Evolutionary conservation across 164 flowering plant species (phyloP).

Genomic region (Taxillus chinensis): DNA sequence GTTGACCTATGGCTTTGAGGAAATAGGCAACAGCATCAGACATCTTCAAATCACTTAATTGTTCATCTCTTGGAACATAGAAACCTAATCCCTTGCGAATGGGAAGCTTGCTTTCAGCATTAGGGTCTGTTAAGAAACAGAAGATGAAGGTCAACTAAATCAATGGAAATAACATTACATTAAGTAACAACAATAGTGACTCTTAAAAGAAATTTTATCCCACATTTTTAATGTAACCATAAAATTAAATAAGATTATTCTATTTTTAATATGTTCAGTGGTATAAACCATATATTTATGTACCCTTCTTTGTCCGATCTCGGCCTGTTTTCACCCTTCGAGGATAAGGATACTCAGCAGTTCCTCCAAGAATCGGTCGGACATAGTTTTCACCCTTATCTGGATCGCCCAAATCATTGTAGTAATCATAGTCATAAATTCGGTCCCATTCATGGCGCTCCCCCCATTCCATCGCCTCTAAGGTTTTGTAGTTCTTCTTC

Average conservation of each 20-base stretch:
- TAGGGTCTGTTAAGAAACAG: background rate
- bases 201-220: background rate
- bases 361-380: conserved; percentile 4
- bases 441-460: conserved; percentile 1
- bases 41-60: background rate
- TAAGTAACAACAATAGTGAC: too few relatives aligned
- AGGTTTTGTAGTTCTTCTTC: conserved; percentile 3
- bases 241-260: background rate
- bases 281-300: background rate
- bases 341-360: background rate
- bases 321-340: conserved; percentile 2
- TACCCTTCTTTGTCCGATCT: conserved; percentile 2
- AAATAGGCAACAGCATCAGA: conserved; percentile 1
- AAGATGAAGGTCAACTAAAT: background rate
- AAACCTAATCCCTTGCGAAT: background rate
- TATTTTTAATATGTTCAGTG: background rate
- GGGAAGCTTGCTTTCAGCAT: conserved; percentile 5
- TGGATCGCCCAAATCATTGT: conserved; percentile 5
- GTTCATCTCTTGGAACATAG: conserved; percentile 5
- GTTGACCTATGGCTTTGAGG: background rate
- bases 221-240: background rate
- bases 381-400: background rate
- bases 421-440: conserved; percentile 2
- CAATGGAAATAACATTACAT: background rate
- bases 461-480: background rate